These are phyloP conservation scores for Annulohypoxylon maeteangense DNA, from an alignment of 495 filamentous ascomycete species.

Conservation along the genomic window DNA sequence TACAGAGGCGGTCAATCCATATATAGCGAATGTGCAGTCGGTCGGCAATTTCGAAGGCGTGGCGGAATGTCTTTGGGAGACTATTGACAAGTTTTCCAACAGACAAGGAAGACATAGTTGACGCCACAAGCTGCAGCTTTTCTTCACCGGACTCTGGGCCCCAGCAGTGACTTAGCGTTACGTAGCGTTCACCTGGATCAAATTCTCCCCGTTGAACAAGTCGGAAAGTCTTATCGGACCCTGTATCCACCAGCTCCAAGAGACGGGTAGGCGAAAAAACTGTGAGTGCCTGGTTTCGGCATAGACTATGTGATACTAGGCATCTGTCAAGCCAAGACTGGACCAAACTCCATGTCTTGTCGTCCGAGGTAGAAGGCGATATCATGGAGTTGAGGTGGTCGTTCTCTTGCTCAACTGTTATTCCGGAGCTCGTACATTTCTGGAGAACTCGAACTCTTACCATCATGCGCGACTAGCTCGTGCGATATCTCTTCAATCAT, in stretches of 20 bases:
- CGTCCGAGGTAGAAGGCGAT: conserved; percentile 27
- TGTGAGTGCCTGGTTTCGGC: background rate
- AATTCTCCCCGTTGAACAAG: conserved; percentile 32
- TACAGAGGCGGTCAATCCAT: conserved; percentile 41
- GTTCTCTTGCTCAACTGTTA: conserved; percentile 23
- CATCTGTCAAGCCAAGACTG: conserved; percentile 35
- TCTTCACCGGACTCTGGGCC: conserved; percentile 3
- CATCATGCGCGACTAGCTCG: conserved; percentile 28
- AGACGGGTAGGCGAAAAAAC: conserved; percentile 35
- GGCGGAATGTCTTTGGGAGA: conserved; percentile 28
- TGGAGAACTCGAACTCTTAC: conserved; percentile 19
- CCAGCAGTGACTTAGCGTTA: conserved; percentile 38
- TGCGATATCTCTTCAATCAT: conserved; percentile 17
- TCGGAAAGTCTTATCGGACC: conserved; percentile 19
- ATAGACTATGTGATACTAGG: background rate
- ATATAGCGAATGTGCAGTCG: conserved; percentile 29
- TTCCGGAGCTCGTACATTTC: background rate
- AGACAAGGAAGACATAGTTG: background rate
- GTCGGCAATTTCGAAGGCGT: conserved; percentile 32
- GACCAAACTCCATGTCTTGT: conserved; percentile 29
- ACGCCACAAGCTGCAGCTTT: conserved; percentile 22
- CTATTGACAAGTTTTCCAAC: background rate
- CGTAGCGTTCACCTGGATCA: conserved; percentile 31
- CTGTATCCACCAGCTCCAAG: conserved; percentile 8
- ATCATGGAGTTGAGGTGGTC: conserved; percentile 34